Evolutionary conservation across 331 rosid species (phyloP), one percentile per base, ranked within the genome.

Genomic region (Quercus phellos): DNA sequence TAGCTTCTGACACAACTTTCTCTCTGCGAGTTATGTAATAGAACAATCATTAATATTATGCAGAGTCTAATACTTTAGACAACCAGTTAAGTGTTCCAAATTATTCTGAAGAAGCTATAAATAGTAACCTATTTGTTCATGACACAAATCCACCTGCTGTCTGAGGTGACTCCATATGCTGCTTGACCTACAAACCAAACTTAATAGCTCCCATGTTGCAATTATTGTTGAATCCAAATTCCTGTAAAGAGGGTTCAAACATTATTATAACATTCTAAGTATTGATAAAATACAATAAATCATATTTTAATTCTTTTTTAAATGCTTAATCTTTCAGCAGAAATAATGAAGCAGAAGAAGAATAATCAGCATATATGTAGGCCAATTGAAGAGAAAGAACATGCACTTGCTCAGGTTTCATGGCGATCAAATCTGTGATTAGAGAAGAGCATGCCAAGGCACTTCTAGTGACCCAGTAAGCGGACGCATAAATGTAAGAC

Each of bases 351-450:
- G 35, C 59, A 27, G 14, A 30, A 42, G n/a, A 21, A 34, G 66
- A 72, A 68, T 7, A 71, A 17, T 76, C 30, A 71, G 59, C 58
- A 70, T 6, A 68, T 70, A 14, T 35, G 27, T 51, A 55, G 61
- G 81, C 51, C 68, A 51, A 78, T 72, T 82, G 74, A 77, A 85
- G 73, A 83, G 90, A 84, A 81, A 86, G 85, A 85, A 87, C 85
- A 84, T 86, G 93, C 84, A 91, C 96, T 89, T 91, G 89, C 78
- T 89, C 88, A 84, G 84, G 79, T 81, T 83, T 84, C 80, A 78
- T 73, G 80, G 67, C 51, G 70, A 63, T 74, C 67, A 85, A 76
- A 64, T 86, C 84, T 56, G 74, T 60, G 70, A 89, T 83, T 74
- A 84, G 90, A 18, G 80, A 86, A 81, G 79, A 81, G 82, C 90